A percentile compares a stretch with the other conserved stretches of the same genome.
Conservation (phyloP, 2,329 filamentous ascomycete genomes). For the Neoscytalidium dimidiatum region DNA sequence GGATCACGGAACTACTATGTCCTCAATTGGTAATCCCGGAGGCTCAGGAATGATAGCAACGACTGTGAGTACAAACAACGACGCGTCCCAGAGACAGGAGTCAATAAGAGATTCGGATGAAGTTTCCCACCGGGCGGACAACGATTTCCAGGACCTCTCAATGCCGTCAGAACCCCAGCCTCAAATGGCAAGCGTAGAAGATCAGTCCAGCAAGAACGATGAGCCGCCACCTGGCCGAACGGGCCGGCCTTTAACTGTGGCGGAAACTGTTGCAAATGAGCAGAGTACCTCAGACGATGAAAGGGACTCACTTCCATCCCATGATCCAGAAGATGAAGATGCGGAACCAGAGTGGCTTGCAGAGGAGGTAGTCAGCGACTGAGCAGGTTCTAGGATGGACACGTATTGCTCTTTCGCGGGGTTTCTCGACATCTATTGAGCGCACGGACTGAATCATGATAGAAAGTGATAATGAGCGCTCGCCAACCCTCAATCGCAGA, state of each 20-base stretch:
- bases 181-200: no score
- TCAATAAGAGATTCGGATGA: neutral
- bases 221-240: no score
- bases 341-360: constrained; percentile 66
- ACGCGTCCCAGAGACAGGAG: neutral
- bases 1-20: no score
- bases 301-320: constrained; percentile 54
- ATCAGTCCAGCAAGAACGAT: no score
- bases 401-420: no score
- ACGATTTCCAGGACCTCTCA: neutral
- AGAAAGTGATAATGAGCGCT: no score
- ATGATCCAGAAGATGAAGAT: constrained; percentile 67
- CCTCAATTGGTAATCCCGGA: no score
- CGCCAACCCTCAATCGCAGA: no score
- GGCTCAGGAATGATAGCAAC: no score
- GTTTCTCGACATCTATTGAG: no score
- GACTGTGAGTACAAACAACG: neutral
- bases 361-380: constrained; percentile 53
- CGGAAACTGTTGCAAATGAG: neutral
- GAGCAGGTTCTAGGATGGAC: neutral
- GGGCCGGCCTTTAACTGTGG: neutral
- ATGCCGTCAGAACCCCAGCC: neutral
- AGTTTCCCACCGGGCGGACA: no score
- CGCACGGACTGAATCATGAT: no score
- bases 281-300: neutral